Conservation (phyloP, 805 yeast genomes). For the Starmerella asiatica region DNA sequence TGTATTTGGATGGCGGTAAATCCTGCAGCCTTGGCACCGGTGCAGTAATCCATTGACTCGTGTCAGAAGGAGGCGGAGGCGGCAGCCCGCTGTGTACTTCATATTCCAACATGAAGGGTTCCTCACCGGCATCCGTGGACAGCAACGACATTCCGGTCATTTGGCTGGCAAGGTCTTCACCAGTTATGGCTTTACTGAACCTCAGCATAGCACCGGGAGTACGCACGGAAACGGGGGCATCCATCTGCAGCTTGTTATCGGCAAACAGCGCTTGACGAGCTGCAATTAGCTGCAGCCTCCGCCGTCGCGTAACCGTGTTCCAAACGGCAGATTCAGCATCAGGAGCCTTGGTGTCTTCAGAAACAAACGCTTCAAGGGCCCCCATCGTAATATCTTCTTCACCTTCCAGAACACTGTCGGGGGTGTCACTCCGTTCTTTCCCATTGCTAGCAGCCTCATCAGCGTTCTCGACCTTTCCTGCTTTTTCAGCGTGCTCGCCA, state of each 20-base stretch:
- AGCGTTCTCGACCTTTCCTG: neutral
- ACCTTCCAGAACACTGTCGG: too few relatives aligned
- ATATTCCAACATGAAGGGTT: slow-evolving; percentile 47
- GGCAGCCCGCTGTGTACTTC: slow-evolving; percentile 77
- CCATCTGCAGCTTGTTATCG: slow-evolving; percentile 42
- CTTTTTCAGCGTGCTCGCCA: neutral
- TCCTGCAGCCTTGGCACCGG: slow-evolving; percentile 27
- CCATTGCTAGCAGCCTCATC: neutral
- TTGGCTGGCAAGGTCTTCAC: slow-evolving; percentile 20
- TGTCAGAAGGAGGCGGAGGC: slow-evolving; percentile 29
- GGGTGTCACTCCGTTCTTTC: neutral
- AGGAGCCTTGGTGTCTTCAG: slow-evolving; percentile 12
- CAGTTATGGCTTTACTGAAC: slow-evolving; percentile 27
- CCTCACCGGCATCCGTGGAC: slow-evolving; percentile 18
- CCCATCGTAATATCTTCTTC: neutral
- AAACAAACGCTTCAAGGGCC: neutral
- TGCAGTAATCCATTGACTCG: slow-evolving; percentile 12
- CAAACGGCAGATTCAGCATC: slow-evolving; percentile 38
- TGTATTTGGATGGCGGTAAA: slow-evolving; percentile 30
- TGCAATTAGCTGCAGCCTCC: slow-evolving; percentile 61
- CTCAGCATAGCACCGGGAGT: slow-evolving; percentile 56
- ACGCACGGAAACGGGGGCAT: slow-evolving; percentile 58
- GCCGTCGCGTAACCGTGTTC: slow-evolving; percentile 61
- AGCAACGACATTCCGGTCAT: slow-evolving; percentile 4
- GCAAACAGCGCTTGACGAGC: slow-evolving; percentile 55